A percentile compares a stretch with the other conserved stretches of the same genome.
These are phyloP conservation scores for Fusarium sp. DNA, from an alignment of 2,329 filamentous ascomycete genomes.

Conservation along the genomic window DNA sequence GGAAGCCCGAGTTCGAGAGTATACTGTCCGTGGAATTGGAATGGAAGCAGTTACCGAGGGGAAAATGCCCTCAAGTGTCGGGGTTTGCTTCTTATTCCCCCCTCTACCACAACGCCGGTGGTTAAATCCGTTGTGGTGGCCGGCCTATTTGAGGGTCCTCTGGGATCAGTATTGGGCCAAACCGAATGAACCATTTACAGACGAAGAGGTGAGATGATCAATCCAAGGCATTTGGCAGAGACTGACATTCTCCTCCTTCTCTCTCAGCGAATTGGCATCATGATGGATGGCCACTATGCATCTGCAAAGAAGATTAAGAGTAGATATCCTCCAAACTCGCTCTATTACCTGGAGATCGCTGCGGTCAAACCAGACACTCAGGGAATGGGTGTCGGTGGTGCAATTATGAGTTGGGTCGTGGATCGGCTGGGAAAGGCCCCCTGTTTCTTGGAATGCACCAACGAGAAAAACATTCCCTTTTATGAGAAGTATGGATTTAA, in stretches of 20 bases:
- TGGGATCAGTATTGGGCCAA: constrained; percentile 8
- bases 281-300: neutral
- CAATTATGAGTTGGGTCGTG: neutral
- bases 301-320: neutral
- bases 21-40: neutral
- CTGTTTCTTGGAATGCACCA: neutral
- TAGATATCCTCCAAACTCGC: neutral
- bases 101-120: constrained; percentile 6
- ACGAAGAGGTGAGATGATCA: neutral
- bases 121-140: constrained; percentile 18
- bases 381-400: neutral
- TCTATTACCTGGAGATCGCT: neutral
- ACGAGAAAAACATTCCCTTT: neutral
- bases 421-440: neutral
- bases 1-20: constrained; percentile 11
- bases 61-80: neutral
- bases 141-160: neutral
- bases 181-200: constrained; percentile 3
- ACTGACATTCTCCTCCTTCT: neutral
- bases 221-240: too few relatives aligned
- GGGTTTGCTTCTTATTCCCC: constrained; percentile 1
- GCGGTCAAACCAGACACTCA: neutral
- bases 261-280: neutral
- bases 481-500: neutral
- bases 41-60: constrained; percentile 9